Conservation (phyloP, 495 filamentous ascomycete species). For the Penicillium macrosclerotiorum region DNA sequence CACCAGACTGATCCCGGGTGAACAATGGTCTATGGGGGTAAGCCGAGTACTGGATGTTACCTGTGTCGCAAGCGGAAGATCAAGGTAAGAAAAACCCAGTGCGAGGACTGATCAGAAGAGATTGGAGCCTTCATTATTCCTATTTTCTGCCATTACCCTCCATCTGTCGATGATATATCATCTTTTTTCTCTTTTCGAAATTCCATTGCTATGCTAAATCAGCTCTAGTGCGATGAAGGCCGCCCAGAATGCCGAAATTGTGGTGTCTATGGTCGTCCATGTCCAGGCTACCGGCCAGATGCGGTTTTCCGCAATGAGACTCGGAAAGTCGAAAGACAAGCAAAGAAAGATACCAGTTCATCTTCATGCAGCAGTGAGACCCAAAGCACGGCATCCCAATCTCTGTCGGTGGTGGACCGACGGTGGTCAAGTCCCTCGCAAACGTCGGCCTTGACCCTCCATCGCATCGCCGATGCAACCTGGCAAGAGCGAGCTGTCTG, state of each 20-base stretch:
- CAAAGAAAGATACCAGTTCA: constrained; percentile 19
- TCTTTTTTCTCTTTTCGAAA: too few species aligned
- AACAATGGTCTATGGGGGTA: constrained; percentile 48
- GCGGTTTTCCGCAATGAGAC: constrained; percentile 43
- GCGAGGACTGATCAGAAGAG: neutral
- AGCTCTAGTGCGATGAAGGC: constrained; percentile 42
- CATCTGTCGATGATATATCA: constrained; percentile 1
- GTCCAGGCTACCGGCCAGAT: constrained; percentile 43
- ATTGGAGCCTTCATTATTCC: neutral
- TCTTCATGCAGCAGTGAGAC: constrained; percentile 5
- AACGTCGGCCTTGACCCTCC: constrained; percentile 12
- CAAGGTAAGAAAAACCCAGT: constrained; percentile 33
- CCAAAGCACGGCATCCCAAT: neutral
- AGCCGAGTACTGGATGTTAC: constrained; percentile 47
- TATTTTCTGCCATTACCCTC: neutral
- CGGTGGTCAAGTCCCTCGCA: neutral
- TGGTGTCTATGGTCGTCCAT: constrained; percentile 38
- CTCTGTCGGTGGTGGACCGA: neutral
- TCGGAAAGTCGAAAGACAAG: constrained; percentile 27
- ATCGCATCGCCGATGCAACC: constrained; percentile 29
- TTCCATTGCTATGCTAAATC: constrained; percentile 23
- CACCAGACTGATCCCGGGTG: constrained; percentile 2
- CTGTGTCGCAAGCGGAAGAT: constrained; percentile 49
- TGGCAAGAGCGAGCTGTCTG: constrained; percentile 44
- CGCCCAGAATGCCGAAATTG: constrained; percentile 44